phyloP scores from a whole-genome alignment of 768 basidiomycete species.

The Trametes gibbosa region DNA sequence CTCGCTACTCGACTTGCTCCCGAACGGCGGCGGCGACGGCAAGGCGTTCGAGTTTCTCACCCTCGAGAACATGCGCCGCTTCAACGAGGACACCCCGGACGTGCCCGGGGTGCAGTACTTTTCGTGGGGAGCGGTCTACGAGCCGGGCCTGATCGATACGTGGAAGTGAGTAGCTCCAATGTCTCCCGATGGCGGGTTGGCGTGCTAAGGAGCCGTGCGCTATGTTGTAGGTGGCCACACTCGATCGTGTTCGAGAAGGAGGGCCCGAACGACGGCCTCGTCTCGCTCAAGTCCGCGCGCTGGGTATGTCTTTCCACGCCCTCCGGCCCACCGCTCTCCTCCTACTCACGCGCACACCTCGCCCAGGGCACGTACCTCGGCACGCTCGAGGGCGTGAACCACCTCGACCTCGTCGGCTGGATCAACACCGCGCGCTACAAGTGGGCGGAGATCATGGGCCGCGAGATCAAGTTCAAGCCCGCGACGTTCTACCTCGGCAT shows the following conservation, averaged over 20 bases:
- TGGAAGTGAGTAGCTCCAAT: conserved; percentile 53
- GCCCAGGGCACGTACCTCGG: conserved; percentile 86
- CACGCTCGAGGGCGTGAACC: conserved; percentile 88
- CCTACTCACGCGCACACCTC: neutral
- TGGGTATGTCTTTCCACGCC: conserved; percentile 49
- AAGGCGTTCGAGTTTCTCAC: conserved; percentile 91
- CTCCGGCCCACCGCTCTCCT: neutral
- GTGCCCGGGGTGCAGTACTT: conserved; percentile 80
- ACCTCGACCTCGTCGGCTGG: conserved; percentile 93
- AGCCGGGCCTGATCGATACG: conserved; percentile 87
- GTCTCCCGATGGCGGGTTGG: neutral
- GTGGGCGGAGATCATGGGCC: conserved; percentile 85
- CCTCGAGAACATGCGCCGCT: conserved; percentile 77
- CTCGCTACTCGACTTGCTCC: conserved; percentile 74
- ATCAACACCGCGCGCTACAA: conserved; percentile 86
- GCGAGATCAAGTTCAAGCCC: conserved; percentile 87
- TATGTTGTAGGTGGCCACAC: conserved; percentile 54
- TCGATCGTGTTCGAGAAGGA: conserved; percentile 81
- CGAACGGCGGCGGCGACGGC: conserved; percentile 93
- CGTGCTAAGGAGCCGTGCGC: neutral
- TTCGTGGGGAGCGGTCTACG: conserved; percentile 92
- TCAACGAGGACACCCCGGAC: conserved; percentile 86
- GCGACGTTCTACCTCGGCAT: conserved; percentile 89
- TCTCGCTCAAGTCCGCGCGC: conserved; percentile 81
- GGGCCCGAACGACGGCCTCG: conserved; percentile 93